phyloP scores from a whole-genome alignment of 2,329 filamentous ascomycete genomes.

The Aspergillus calidoustus region DNA sequence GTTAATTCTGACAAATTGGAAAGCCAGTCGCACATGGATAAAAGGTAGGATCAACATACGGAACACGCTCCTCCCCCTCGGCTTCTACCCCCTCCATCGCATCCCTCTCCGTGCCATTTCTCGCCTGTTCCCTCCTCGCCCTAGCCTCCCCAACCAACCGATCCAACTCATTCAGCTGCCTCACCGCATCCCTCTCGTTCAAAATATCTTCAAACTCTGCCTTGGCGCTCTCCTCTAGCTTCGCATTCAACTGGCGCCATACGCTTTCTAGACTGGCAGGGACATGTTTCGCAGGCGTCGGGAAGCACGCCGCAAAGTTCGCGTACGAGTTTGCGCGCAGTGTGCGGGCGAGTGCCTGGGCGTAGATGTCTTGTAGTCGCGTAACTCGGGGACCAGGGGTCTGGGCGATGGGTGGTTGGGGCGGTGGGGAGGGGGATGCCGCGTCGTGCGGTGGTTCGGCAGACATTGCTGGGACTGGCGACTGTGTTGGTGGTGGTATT shows the following conservation, averaged over 20 bases:
- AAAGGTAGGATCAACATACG: slow-evolving; percentile 47
- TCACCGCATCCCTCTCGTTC: slow-evolving; percentile 59
- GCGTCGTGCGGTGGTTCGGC: slow-evolving; percentile 19
- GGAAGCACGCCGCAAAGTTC: slow-evolving; percentile 68
- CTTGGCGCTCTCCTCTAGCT: slow-evolving; percentile 61
- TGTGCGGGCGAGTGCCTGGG: slow-evolving; percentile 62
- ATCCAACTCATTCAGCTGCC: slow-evolving; percentile 65
- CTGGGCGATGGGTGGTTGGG: slow-evolving; percentile 57
- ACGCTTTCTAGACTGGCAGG: slow-evolving; percentile 61
- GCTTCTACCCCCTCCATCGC: slow-evolving; percentile 40
- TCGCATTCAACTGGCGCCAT: slow-evolving; percentile 62
- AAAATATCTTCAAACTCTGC: slow-evolving; percentile 67
- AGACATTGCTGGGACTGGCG: slow-evolving; percentile 22
- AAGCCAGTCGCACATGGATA: not conserved
- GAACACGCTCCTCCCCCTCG: slow-evolving; percentile 45
- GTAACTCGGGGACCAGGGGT: slow-evolving; percentile 64
- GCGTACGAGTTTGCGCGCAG: slow-evolving; percentile 64
- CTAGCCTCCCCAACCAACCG: slow-evolving; percentile 63
- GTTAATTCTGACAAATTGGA: not conserved
- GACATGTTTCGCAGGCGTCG: slow-evolving; percentile 63
- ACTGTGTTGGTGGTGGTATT: not conserved
- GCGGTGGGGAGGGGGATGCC: slow-evolving; percentile 56
- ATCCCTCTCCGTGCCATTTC: slow-evolving; percentile 29
- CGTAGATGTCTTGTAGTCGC: slow-evolving; percentile 64
- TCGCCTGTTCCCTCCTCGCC: slow-evolving; percentile 50